Percentiles rank a stretch among this genome's conserved stretches.
Conservation (phyloP, 2,329 filamentous ascomycete genomes). For the Akanthomyces lecanii region DNA sequence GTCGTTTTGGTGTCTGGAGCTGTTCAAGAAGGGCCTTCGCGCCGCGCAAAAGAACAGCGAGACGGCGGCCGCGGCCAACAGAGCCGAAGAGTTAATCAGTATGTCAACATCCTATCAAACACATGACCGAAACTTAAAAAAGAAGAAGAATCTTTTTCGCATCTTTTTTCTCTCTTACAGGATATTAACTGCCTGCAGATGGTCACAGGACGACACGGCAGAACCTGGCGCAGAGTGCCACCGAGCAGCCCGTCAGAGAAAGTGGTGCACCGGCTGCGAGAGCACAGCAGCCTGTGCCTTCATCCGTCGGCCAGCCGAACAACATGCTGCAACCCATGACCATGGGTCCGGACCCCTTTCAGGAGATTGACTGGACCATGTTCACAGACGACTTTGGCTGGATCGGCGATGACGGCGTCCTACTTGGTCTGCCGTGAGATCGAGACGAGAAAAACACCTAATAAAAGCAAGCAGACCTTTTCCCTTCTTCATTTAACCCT, state of each 20-base stretch:
- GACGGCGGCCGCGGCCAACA: slow-evolving; percentile 23
- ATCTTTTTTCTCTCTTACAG: background rate
- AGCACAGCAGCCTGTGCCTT: background rate
- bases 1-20: slow-evolving; percentile 46
- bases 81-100: slow-evolving; percentile 30
- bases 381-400: slow-evolving; percentile 50
- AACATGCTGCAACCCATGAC: slow-evolving; percentile 22
- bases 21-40: slow-evolving; percentile 42
- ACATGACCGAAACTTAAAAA: background rate
- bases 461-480: too few species aligned
- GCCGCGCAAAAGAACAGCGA: slow-evolving; percentile 32
- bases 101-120: slow-evolving; percentile 15
- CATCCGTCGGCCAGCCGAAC: slow-evolving; percentile 16
- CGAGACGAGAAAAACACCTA: background rate
- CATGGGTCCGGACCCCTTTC: slow-evolving; percentile 32
- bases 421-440: slow-evolving; percentile 26
- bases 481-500: too few species aligned
- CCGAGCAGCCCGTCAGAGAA: background rate
- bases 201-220: background rate
- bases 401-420: slow-evolving; percentile 30
- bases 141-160: too few species aligned
- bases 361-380: slow-evolving; percentile 47
- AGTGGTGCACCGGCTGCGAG: background rate
- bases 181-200: background rate
- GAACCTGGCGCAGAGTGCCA: background rate